A percentile compares a stretch with the other conserved stretches of the same genome.
These are phyloP conservation scores for Fusarium sp. DNA, from an alignment of 2,329 filamentous ascomycete genomes.

Conservation along the genomic window DNA sequence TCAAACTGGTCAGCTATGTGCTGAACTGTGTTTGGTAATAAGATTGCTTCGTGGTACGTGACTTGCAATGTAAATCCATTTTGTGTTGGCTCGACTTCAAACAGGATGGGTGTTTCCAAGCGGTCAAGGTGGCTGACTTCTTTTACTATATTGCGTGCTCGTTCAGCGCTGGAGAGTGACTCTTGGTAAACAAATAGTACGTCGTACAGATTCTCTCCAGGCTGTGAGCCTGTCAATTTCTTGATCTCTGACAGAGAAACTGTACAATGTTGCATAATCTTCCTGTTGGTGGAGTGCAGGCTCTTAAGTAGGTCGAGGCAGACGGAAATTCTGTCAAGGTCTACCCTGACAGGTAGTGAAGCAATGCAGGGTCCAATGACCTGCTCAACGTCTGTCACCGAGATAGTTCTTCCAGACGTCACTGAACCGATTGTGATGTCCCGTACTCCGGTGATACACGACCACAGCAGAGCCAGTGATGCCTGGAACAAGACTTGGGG, in stretches of 20 bases:
- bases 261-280: slow-evolving; percentile 71
- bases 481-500: slow-evolving; percentile 82
- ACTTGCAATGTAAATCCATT: slow-evolving; percentile 58
- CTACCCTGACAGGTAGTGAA: slow-evolving; percentile 77
- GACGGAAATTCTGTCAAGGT: slow-evolving; percentile 64
- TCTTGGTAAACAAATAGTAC: slow-evolving; percentile 88
- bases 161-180: slow-evolving; percentile 62
- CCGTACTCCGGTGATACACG: slow-evolving; percentile 69
- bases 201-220: slow-evolving; percentile 76
- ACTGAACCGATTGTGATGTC: slow-evolving; percentile 84
- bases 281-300: slow-evolving; percentile 74
- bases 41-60: slow-evolving; percentile 60
- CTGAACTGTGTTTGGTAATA: slow-evolving; percentile 68
- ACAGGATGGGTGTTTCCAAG: slow-evolving; percentile 79
- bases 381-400: slow-evolving; percentile 75
- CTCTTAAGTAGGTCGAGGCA: slow-evolving; percentile 71
- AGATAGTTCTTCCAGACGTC: slow-evolving; percentile 83
- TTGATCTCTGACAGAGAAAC: slow-evolving; percentile 78
- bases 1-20: slow-evolving; percentile 73
- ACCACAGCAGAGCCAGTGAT: slow-evolving; percentile 74
- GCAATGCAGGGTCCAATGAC: slow-evolving; percentile 85
- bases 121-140: slow-evolving; percentile 74
- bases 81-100: slow-evolving; percentile 78
- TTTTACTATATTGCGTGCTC: slow-evolving; percentile 54
- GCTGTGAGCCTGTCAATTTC: slow-evolving; percentile 65